Conservation (phyloP, 352 stramenopile genomes). For the Chrysophaeum taylorii region DNA sequence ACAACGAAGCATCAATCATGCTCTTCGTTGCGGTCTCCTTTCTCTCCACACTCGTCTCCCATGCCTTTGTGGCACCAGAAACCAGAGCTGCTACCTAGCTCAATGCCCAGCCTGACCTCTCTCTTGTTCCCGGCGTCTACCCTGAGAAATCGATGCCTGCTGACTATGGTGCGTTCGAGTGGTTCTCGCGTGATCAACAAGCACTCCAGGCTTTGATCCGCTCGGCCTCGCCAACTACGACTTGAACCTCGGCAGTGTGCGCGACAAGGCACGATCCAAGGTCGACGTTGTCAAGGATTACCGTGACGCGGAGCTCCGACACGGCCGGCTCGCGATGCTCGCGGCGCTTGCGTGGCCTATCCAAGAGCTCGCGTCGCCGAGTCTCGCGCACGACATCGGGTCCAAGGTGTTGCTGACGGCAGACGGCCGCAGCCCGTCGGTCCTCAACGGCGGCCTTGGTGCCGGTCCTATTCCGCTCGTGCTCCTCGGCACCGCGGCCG, state of each 20-base stretch:
- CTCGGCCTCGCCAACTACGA: constrained; percentile 3
- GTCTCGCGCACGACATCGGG: neutral
- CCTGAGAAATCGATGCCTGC: neutral
- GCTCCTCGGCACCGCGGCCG: neutral
- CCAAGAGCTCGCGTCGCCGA: constrained; percentile 39
- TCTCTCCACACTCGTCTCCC: too few species aligned
- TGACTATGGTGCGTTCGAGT: too few species aligned
- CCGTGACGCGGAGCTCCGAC: constrained; percentile 52
- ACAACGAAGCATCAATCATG: too few species aligned
- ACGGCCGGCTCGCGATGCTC: constrained; percentile 54
- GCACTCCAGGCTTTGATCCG: constrained; percentile 11
- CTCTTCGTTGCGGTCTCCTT: too few species aligned
- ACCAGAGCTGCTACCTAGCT: too few species aligned
- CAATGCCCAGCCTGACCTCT: too few species aligned
- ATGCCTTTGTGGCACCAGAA: too few species aligned
- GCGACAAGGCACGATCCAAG: too few species aligned
- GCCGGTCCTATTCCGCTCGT: neutral
- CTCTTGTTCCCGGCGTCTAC: neutral
- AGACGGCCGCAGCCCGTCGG: neutral
- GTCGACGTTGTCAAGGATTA: constrained; percentile 37
- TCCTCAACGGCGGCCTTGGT: neutral
- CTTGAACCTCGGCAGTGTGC: neutral
- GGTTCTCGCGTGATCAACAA: too few species aligned
- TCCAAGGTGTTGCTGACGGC: neutral
- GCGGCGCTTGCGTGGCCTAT: constrained; percentile 52